Evolutionary conservation across 2,329 filamentous ascomycete genomes (phyloP), one percentile per base, ranked within the genome.

Genomic region (Colletotrichum kahawae): DNA sequence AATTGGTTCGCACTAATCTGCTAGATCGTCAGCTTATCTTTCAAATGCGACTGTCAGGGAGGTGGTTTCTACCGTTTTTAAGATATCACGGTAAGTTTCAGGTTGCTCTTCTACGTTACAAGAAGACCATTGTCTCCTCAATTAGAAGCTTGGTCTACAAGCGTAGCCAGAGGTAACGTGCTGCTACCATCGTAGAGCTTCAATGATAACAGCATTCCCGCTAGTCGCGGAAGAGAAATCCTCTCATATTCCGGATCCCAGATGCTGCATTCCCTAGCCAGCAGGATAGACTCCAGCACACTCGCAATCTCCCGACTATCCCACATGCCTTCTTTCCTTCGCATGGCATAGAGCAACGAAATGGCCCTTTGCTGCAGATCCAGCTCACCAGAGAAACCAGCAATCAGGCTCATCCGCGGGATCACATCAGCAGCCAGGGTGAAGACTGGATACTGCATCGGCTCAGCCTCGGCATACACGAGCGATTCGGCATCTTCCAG

Each of bases 311-410:
- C 79, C 14, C 75, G 64, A 13, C 78, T 80, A 12, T 80, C 78
- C 77, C 77, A 79, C 0, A 80, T 56, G 0, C 77, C 79, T 43
- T 80, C 79, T 0, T 74, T 76, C 7, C 78, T 64, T 10, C 78
- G 77, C 8, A 80, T 38, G 4, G 27, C 27, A 1, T 76, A 65
- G 18, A 80, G 14, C 1, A 80, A 8, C 7, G 71, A n/a, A 2
- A 80, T 4, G 74, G 77, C 1, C 36, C 27, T 3, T 67, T 56
- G 6, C 65, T 67, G 2, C 29, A 72, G 13, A 9, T 62, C 70
- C 1, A 34, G 16, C 12, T 68, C 70, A 4, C 18, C 36, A 13
- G 34, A 34, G 24, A 54, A 60, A 4, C 2, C 54, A 0, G 64
- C 64, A 27, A 72, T 60, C 2, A 72, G 59, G n/a, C 60, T 56